These are phyloP conservation scores for Penicillium oxalicum DNA, from an alignment of 2,329 filamentous ascomycete genomes.

Conservation along the genomic window DNA sequence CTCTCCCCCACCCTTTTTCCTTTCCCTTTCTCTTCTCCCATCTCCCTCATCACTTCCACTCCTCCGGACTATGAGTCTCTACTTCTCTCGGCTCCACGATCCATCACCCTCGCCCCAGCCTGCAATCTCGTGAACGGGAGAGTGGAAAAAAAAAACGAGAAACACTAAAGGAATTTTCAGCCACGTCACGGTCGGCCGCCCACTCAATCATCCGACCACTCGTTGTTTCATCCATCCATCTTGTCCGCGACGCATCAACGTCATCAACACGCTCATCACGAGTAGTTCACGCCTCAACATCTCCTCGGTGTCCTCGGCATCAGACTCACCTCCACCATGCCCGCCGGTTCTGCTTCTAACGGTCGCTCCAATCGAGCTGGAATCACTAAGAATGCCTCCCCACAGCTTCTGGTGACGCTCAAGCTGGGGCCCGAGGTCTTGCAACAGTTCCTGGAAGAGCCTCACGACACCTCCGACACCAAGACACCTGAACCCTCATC, in stretches of 20 bases:
- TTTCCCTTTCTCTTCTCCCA: conserved; percentile 10
- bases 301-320: conserved; percentile 1
- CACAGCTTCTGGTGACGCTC: conserved; percentile 29
- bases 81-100: conserved; percentile 8
- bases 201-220: conserved; percentile 2
- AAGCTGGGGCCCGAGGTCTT: conserved; percentile 35
- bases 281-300: neutral
- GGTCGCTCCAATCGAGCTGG: conserved; percentile 32
- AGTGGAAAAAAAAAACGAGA: conserved; percentile 4
- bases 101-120: conserved; percentile 28
- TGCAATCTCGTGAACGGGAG: conserved; percentile 23
- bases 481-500: conserved; percentile 16
- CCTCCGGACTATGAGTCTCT: conserved; percentile 25
- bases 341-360: conserved; percentile 24
- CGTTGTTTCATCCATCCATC: conserved; percentile 4
- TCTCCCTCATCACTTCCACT: conserved; percentile 7
- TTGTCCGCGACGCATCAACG: conserved; percentile 3
- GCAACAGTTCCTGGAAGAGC: conserved; percentile 28
- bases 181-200: conserved; percentile 21
- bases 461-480: conserved; percentile 13
- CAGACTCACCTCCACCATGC: conserved; percentile 12
- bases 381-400: conserved; percentile 24
- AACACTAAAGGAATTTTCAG: neutral
- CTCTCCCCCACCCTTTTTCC: conserved; percentile 13
- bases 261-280: neutral